Evolutionary conservation across 164 flowering plant species (phyloP).

Genomic region (Liriodendron chinense): DNA sequence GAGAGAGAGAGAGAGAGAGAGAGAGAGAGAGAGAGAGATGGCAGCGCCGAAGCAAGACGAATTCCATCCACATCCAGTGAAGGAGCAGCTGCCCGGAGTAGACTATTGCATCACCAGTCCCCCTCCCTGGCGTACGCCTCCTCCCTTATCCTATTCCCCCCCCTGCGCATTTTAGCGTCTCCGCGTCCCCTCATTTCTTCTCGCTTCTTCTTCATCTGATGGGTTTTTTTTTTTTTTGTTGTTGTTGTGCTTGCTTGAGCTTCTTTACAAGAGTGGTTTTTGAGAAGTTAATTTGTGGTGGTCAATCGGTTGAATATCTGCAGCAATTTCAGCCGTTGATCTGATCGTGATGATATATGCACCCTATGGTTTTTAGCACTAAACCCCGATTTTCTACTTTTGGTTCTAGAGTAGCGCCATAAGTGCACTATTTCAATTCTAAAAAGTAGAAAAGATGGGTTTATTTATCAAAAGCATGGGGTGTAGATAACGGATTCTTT

Average conservation of each 20-base stretch:
- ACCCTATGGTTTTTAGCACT: too few relatives aligned
- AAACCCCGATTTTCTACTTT: not conserved
- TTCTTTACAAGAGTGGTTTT: not conserved
- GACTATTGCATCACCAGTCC: constrained; percentile 74
- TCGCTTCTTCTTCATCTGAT: not conserved
- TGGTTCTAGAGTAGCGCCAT: not conserved
- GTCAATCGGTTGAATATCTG: not conserved
- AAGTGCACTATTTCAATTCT: not conserved
- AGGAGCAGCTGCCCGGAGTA: constrained; percentile 58
- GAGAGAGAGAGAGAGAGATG: constrained; percentile 5
- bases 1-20: not conserved
- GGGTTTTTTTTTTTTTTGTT: not conserved
- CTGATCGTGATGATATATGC: too few relatives aligned
- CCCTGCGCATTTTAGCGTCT: constrained; percentile 4
- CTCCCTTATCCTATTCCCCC: not conserved
- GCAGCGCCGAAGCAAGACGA: constrained; percentile 56
- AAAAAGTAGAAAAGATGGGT: not conserved
- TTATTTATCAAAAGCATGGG: not conserved
- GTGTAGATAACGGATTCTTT: not conserved
- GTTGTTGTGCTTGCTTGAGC: not conserved
- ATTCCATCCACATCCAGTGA: constrained; percentile 65
- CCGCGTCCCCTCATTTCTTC: not conserved
- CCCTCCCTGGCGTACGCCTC: constrained; percentile 69
- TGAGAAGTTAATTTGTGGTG: not conserved
- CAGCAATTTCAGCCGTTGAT: too few relatives aligned